These are phyloP conservation scores for Zygosaccharomyces rouxii DNA, from an alignment of 805 yeast species.

Conservation along the genomic window DNA sequence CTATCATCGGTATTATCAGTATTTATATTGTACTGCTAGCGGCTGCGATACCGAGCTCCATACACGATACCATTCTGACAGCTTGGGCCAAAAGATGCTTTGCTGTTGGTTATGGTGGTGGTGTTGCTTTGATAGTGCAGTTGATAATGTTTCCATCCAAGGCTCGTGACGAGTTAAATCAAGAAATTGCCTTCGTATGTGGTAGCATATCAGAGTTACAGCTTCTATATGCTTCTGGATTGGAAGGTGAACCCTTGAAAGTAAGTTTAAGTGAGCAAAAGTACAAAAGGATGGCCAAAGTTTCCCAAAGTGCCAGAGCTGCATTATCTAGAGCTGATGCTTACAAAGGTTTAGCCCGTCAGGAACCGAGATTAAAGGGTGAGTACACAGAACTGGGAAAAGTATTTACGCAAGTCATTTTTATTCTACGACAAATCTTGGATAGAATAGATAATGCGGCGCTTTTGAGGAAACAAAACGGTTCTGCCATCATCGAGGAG, in stretches of 20 bases:
- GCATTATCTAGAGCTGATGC: constrained; percentile 41
- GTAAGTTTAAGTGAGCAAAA: constrained; percentile 31
- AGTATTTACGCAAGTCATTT: constrained; percentile 43
- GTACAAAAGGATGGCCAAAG: constrained; percentile 32
- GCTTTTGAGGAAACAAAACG: constrained; percentile 40
- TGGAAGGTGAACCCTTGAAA: constrained; percentile 36
- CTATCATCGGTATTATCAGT: constrained; percentile 46
- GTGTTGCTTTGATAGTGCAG: constrained; percentile 44
- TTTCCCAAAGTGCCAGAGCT: constrained; percentile 38
- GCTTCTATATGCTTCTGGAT: constrained; percentile 38
- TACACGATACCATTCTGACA: constrained; percentile 38
- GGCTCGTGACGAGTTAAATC: constrained; percentile 43
- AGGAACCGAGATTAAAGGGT: constrained; percentile 49
- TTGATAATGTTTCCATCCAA: constrained; percentile 43
- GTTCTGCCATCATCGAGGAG: constrained; percentile 45
- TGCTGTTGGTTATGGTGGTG: constrained; percentile 49
- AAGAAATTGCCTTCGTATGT: constrained; percentile 40
- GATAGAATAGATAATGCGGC: constrained; percentile 47
- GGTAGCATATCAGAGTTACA: constrained; percentile 40
- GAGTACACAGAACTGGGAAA: constrained; percentile 38
- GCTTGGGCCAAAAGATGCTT: constrained; percentile 49
- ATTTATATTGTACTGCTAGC: constrained; percentile 46
- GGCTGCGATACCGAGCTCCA: constrained; percentile 38
- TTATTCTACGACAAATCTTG: constrained; percentile 42
- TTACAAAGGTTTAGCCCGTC: constrained; percentile 39